These are phyloP conservation scores for Homolaphlyctis polyrhiza DNA, from an alignment of 371 early-diverging fungal genomes.

Conservation along the genomic window DNA sequence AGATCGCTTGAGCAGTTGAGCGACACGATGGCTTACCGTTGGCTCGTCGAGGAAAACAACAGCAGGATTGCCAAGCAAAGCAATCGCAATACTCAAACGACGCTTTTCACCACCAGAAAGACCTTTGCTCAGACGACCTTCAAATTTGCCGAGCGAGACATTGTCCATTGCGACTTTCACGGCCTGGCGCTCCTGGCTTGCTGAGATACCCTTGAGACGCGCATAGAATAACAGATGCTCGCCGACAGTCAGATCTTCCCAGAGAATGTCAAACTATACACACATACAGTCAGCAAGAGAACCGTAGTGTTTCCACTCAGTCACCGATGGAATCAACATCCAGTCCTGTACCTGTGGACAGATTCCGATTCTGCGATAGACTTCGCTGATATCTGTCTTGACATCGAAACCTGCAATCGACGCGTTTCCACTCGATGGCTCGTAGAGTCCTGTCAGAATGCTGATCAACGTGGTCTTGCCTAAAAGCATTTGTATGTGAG, in stretches of 20 bases:
- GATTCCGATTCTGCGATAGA: constrained; percentile 59
- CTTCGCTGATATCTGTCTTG: constrained; percentile 43
- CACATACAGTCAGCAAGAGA: not conserved
- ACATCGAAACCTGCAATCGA: constrained; percentile 48
- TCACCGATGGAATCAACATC: not conserved
- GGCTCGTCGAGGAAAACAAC: constrained; percentile 60
- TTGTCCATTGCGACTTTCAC: constrained; percentile 27
- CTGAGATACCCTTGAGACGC: constrained; percentile 57
- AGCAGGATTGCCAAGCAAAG: constrained; percentile 54
- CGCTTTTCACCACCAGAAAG: constrained; percentile 57
- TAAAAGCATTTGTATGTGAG: no score
- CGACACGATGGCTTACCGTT: constrained; percentile 7
- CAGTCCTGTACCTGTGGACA: constrained; percentile 50
- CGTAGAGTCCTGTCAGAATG: constrained; percentile 62
- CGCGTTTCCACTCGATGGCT: constrained; percentile 53
- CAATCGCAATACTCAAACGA: constrained; percentile 59
- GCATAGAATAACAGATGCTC: constrained; percentile 70
- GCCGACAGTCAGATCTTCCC: constrained; percentile 63
- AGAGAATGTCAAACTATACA: constrained; percentile 64
- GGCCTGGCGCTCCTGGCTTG: constrained; percentile 38
- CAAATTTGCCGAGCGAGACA: constrained; percentile 18
- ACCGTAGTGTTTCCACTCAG: not conserved
- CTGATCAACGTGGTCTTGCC: constrained; percentile 63
- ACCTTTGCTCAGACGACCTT: constrained; percentile 37
- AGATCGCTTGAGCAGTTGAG: no score